A percentile compares a stretch with the other conserved stretches of the same genome.
Evolutionary conservation across 2,329 filamentous ascomycete genomes (phyloP).

Genomic region (Claviceps paspali): DNA sequence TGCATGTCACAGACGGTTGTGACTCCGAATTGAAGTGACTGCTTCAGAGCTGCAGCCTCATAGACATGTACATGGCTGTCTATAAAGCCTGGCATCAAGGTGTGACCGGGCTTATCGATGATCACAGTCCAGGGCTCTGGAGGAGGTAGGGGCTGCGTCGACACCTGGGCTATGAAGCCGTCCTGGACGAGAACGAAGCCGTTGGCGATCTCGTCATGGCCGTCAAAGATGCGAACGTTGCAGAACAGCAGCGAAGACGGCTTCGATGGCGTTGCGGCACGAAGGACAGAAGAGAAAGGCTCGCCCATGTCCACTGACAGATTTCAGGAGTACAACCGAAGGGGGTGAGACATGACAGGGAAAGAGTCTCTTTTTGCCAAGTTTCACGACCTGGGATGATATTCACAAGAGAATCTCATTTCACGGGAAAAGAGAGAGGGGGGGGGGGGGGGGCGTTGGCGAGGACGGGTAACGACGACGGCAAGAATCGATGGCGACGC

Average conservation of each 20-base stretch:
- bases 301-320: conserved; percentile 2
- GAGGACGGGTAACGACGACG: too few relatives aligned
- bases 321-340: neutral
- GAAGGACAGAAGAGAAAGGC: neutral
- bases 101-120: conserved; percentile 28
- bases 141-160: conserved; percentile 3
- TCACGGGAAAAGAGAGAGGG: too few relatives aligned
- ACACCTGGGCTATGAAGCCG: conserved; percentile 22
- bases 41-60: conserved; percentile 22
- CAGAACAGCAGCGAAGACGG: conserved; percentile 4
- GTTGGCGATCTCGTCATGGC: conserved; percentile 22
- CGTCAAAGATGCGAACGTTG: conserved; percentile 30
- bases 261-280: conserved; percentile 1
- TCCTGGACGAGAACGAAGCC: conserved; percentile 25
- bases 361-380: neutral
- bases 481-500: neutral
- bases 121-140: conserved; percentile 10
- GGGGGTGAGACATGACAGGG: conserved; percentile 1
- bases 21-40: conserved; percentile 32
- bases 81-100: conserved; percentile 33
- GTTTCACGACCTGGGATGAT: too few relatives aligned
- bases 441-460: too few relatives aligned
- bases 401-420: too few relatives aligned
- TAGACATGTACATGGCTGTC: conserved; percentile 33
- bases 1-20: conserved; percentile 37